Evolutionary conservation across 2,329 filamentous ascomycete genomes (phyloP).

Genomic region (Pseudonectria foliicola): DNA sequence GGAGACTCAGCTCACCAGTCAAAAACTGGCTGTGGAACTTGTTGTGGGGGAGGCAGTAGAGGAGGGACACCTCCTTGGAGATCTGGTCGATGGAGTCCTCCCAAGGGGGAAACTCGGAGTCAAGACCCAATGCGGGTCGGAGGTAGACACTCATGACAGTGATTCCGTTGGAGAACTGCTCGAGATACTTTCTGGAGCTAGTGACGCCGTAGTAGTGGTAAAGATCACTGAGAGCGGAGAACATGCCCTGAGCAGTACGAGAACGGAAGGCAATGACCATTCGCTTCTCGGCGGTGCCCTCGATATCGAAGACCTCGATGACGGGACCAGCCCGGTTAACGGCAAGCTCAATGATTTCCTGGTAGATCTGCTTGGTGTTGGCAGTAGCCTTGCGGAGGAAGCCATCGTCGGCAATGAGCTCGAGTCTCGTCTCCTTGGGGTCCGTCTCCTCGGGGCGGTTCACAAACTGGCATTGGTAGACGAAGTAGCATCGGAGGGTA

Average conservation of each 20-base stretch:
- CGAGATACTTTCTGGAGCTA: conserved; percentile 92
- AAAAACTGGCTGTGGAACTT: conserved; percentile 89
- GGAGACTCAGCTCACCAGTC: conserved; percentile 76
- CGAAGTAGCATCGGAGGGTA: conserved; percentile 93
- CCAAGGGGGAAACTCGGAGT: conserved; percentile 64
- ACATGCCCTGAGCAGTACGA: conserved; percentile 83
- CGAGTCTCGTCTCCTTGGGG: conserved; percentile 77
- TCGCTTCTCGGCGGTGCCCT: conserved; percentile 84
- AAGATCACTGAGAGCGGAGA: conserved; percentile 89
- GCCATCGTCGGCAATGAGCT: conserved; percentile 84
- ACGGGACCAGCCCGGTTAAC: conserved; percentile 84
- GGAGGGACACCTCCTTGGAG: conserved; percentile 93
- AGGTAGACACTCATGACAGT: conserved; percentile 96
- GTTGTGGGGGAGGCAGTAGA: conserved; percentile 98
- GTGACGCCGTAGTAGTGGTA: conserved; percentile 99
- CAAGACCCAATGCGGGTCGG: conserved; percentile 57
- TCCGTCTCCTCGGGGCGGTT: conserved; percentile 63
- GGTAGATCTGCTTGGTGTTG: conserved; percentile 94
- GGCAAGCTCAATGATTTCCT: conserved; percentile 82
- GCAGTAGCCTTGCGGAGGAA: conserved; percentile 93
- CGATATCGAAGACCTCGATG: conserved; percentile 96
- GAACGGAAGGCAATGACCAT: conserved; percentile 92
- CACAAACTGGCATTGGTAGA: conserved; percentile 92
- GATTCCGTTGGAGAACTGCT: conserved; percentile 98
- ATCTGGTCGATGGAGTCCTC: conserved; percentile 97